phyloP scores from a whole-genome alignment of 176 grass and related monocot genomes.

The Eleusine coracana region DNA sequence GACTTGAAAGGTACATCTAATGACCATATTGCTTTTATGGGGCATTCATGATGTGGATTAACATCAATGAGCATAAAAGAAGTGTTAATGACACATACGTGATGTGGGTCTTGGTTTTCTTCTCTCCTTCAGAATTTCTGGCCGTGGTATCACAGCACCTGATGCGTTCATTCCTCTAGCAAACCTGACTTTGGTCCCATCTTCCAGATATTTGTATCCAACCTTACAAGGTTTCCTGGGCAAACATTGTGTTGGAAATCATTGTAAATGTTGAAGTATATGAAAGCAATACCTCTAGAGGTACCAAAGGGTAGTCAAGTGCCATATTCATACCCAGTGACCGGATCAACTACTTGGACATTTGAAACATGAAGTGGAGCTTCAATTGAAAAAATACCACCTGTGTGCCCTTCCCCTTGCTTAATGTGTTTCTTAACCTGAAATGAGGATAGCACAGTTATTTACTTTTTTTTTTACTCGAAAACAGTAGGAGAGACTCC shows the following conservation, averaged over 20 bases:
- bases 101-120: constrained; percentile 75
- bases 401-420: constrained; percentile 84
- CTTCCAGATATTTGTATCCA: constrained; percentile 80
- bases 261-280: background rate
- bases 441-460: constrained; percentile 16
- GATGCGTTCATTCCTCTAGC: constrained; percentile 81
- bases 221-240: constrained; percentile 77
- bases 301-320: constrained; percentile 8
- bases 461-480: no score
- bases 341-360: constrained; percentile 87
- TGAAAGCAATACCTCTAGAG: background rate
- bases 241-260: background rate
- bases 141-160: constrained; percentile 71
- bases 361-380: constrained; percentile 99
- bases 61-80: constrained; percentile 39
- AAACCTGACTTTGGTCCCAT: constrained; percentile 84
- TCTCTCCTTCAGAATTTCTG: constrained; percentile 97
- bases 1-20: no score
- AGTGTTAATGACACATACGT: constrained; percentile 47
- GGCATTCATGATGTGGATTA: constrained; percentile 49
- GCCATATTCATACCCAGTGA: constrained; percentile 75
- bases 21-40: no score
- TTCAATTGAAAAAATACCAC: constrained; percentile 97
- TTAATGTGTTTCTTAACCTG: constrained; percentile 99
- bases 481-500: no score